phyloP scores from a whole-genome alignment of 1,284 basidiomycete species.

The Schizophyllum amplum region DNA sequence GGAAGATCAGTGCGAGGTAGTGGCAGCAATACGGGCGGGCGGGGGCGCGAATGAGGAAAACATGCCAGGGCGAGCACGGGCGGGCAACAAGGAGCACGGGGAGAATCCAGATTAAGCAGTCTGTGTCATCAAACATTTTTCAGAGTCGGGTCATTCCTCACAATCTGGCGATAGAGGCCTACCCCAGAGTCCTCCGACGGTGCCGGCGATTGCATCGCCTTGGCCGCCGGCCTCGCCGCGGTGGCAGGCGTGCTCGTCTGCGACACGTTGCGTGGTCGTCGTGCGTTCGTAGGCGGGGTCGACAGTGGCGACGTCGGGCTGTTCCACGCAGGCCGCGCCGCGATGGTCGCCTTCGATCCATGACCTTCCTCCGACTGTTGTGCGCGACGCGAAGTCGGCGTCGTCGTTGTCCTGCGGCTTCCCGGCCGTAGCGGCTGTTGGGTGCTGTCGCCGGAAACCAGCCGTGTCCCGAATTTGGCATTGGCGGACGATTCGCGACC shows the following conservation, averaged over 20 bases:
- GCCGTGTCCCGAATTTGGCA: constrained; percentile 74
- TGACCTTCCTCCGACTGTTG: constrained; percentile 16
- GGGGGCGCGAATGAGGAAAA: no score
- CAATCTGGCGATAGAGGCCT: constrained; percentile 70
- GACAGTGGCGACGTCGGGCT: constrained; percentile 42
- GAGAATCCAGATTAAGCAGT: constrained; percentile 10
- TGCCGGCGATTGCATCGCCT: constrained; percentile 43
- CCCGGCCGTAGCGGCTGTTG: constrained; percentile 50
- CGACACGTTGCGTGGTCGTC: constrained; percentile 61
- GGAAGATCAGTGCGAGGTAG: no score
- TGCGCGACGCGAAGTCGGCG: constrained; percentile 41
- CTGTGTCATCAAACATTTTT: constrained; percentile 30
- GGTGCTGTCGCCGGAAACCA: constrained; percentile 48
- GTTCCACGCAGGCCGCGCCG: constrained; percentile 55
- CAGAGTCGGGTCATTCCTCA: constrained; percentile 64
- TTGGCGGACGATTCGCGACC: constrained; percentile 75
- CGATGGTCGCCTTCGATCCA: constrained; percentile 48
- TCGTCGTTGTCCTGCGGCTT: constrained; percentile 46
- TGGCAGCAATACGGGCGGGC: no score
- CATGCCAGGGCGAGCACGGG: no score
- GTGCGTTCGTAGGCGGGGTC: constrained; percentile 34
- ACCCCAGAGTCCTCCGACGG: constrained; percentile 82
- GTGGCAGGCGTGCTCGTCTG: constrained; percentile 50
- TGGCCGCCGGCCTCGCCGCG: constrained; percentile 32
- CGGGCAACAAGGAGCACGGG: constrained; percentile 11